Percentiles rank a stretch among this genome's conserved stretches.
Conservation (phyloP, 345 rosid genomes). For the Brassica juncea region DNA sequence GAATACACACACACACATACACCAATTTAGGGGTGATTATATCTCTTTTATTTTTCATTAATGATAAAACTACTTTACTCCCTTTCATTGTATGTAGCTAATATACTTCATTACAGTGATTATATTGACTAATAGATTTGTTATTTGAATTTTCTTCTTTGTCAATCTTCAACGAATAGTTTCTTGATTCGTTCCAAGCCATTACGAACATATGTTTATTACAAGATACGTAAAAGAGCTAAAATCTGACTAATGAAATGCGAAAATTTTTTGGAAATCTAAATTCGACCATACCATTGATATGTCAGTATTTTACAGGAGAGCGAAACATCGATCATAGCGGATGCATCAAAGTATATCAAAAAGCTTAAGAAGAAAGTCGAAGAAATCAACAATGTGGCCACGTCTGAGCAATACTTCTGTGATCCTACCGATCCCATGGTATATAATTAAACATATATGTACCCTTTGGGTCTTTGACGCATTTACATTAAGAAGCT, state of each 20-base stretch:
- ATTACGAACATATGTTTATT: neutral
- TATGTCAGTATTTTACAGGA: constrained; percentile 43
- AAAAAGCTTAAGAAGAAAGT: constrained; percentile 75
- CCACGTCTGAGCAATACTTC: constrained; percentile 34
- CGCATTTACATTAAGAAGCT: neutral
- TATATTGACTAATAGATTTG: neutral
- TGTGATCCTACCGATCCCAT: constrained; percentile 12
- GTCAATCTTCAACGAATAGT: neutral
- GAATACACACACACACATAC: neutral
- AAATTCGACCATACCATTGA: neutral
- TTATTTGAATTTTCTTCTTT: constrained; percentile 14
- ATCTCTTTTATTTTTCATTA: neutral
- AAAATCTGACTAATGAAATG: neutral
- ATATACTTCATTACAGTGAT: neutral
- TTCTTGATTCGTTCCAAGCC: neutral
- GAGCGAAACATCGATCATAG: constrained; percentile 61
- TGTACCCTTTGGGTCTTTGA: neutral
- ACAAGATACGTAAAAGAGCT: neutral
- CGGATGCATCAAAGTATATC: constrained; percentile 85
- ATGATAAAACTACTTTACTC: neutral
- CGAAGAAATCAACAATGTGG: constrained; percentile 58
- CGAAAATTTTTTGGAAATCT: neutral
- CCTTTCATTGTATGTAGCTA: neutral
- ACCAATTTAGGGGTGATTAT: neutral
- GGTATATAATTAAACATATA: constrained; percentile 23